A percentile compares a stretch with the other conserved stretches of the same genome.
phyloP scores from a whole-genome alignment of 176 grass and related monocot species.

The Thalia dealbata region DNA sequence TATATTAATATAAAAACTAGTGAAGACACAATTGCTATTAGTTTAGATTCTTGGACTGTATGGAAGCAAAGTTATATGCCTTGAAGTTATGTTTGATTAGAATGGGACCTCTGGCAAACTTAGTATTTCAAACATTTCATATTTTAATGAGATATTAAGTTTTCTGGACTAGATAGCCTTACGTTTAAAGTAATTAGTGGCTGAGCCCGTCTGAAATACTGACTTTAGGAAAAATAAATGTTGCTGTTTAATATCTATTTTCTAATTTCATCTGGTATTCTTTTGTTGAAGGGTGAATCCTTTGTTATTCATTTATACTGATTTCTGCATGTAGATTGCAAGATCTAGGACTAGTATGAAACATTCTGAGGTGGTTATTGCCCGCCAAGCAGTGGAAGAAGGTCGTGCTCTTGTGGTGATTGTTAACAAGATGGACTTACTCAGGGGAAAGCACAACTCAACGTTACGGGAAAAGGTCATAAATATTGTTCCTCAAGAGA shows the following conservation, averaged over 20 bases:
- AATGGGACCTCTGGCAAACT: too few relatives aligned
- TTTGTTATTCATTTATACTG: constrained; percentile 4
- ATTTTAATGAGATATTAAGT: too few relatives aligned
- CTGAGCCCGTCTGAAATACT: too few relatives aligned
- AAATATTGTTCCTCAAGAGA: constrained; percentile 73
- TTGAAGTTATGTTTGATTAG: too few relatives aligned
- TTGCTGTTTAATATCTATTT: background rate
- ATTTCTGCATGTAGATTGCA: constrained; percentile 54
- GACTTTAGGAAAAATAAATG: too few relatives aligned
- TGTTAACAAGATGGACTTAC: constrained; percentile 98
- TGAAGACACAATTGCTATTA: too few relatives aligned
- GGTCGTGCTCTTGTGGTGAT: constrained; percentile 80
- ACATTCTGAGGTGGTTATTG: constrained; percentile 80
- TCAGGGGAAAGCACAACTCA: constrained; percentile 38
- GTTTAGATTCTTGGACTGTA: too few relatives aligned
- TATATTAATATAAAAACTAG: too few relatives aligned
- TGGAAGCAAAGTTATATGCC: too few relatives aligned
- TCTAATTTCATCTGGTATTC: background rate
- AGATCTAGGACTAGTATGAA: constrained; percentile 74
- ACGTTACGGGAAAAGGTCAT: constrained; percentile 53
- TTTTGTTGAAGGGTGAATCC: background rate
- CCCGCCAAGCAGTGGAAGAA: constrained; percentile 90
- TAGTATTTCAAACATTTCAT: too few relatives aligned
- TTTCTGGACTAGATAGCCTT: too few relatives aligned
- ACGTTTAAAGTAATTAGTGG: too few relatives aligned